These are phyloP conservation scores for Tilletia walkeri DNA, from an alignment of 1,284 basidiomycete genomes.

Conservation along the genomic window DNA sequence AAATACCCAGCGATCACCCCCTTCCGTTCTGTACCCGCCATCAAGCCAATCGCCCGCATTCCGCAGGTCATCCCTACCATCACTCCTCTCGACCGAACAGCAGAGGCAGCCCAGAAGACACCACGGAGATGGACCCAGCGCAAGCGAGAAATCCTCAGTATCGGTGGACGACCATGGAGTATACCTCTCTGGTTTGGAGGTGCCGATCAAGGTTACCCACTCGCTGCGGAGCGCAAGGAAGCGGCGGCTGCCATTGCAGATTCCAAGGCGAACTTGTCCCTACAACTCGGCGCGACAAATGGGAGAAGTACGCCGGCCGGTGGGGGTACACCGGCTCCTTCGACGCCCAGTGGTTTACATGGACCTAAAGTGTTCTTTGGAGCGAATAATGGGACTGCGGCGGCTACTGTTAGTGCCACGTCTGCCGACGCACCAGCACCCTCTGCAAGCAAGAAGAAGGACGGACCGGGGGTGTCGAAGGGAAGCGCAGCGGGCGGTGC, in stretches of 20 bases:
- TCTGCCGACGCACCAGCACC: no score
- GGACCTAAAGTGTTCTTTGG: no score
- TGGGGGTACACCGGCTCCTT: conserved; percentile 4
- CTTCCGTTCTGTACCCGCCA: conserved; percentile 31
- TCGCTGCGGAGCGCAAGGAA: neutral
- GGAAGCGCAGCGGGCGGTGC: neutral
- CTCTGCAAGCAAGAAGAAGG: no score
- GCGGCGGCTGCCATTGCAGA: neutral
- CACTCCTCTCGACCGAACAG: conserved; percentile 36
- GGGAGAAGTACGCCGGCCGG: neutral
- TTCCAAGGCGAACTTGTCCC: neutral
- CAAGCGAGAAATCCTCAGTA: conserved; percentile 40
- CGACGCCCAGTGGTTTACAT: neutral
- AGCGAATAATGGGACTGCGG: no score
- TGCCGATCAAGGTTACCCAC: conserved; percentile 26
- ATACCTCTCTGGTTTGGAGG: conserved; percentile 41
- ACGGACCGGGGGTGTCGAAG: neutral
- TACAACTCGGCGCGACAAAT: neutral
- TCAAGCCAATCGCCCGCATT: conserved; percentile 40
- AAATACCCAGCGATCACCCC: conserved; percentile 38
- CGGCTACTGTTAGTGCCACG: no score
- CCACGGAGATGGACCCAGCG: conserved; percentile 37
- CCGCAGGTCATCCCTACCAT: conserved; percentile 35
- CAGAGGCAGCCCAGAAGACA: conserved; percentile 14
- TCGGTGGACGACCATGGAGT: conserved; percentile 45